Evolutionary conservation across 148 eudicot species (phyloP).

Genomic region (Vaccinium darrowii): DNA sequence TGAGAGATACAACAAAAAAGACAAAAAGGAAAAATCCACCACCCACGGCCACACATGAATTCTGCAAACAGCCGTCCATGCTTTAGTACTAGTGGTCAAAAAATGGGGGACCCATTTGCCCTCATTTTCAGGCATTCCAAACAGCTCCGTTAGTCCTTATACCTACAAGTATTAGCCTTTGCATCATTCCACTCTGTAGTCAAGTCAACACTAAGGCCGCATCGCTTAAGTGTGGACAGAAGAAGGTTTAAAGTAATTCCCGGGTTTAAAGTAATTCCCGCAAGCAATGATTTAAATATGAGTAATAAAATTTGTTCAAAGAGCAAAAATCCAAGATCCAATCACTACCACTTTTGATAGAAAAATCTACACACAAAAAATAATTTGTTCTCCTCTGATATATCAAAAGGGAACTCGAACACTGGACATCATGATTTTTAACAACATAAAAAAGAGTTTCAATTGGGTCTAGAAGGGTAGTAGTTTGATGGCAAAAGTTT

Average conservation of each 20-base stretch:
- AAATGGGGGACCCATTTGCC: not conserved
- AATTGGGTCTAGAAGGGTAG: not conserved
- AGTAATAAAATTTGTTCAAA: not conserved
- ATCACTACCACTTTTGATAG: not conserved
- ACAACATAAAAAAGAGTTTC: not conserved
- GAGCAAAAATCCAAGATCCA: not conserved
- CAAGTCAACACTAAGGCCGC: not conserved
- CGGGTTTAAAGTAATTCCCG: not conserved
- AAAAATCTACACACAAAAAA: not conserved
- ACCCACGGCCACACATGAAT: not conserved
- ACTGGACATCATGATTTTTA: not conserved
- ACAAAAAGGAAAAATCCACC: not conserved
- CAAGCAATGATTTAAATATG: not conserved
- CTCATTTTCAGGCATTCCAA: constrained; percentile 15
- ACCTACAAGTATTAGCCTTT: not conserved
- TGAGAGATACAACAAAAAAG: not conserved
- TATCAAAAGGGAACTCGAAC: not conserved
- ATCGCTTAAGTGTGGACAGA: not conserved
- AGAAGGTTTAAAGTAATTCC: not conserved
- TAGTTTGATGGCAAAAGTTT: not conserved
- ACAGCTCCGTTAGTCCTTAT: not conserved
- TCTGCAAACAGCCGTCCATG: constrained; percentile 1
- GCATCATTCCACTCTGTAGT: not conserved
- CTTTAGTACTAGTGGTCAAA: constrained; percentile 1
- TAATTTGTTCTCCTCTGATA: not conserved